A percentile compares a stretch with the other conserved stretches of the same genome.
phyloP scores from a whole-genome alignment of 192 early-diverging fungal species.

The Backusella tarrabulga region DNA sequence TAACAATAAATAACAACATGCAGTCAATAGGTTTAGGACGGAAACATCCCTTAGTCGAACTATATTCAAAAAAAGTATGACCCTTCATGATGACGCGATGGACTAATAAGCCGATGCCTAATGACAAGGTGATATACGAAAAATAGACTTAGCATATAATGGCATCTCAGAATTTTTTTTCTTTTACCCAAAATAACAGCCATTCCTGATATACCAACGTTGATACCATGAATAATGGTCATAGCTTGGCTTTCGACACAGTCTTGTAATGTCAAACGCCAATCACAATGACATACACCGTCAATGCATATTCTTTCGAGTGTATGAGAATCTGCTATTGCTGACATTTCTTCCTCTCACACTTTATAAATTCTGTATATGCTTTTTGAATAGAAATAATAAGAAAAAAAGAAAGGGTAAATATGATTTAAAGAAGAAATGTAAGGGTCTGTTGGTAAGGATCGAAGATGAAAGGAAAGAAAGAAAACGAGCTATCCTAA shows the following conservation, averaged over 20 bases:
- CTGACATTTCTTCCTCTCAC: neutral
- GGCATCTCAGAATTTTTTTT: neutral
- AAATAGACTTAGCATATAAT: neutral
- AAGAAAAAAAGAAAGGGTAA: neutral
- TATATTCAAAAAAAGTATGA: conserved; percentile 23
- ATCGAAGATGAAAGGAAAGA: neutral
- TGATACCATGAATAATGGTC: conserved; percentile 21
- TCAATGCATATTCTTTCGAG: conserved; percentile 13
- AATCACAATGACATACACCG: conserved; percentile 26
- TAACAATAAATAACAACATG: conserved; percentile 26
- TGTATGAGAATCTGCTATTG: neutral
- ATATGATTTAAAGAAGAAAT: neutral
- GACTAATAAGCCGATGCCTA: conserved; percentile 19
- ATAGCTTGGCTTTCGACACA: conserved; percentile 15
- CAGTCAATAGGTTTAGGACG: conserved; percentile 31
- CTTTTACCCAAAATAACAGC: conserved; percentile 25
- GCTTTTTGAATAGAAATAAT: neutral
- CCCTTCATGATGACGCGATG: conserved; percentile 22
- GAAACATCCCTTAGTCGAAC: conserved; percentile 19
- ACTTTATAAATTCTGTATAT: neutral
- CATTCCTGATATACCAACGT: conserved; percentile 19
- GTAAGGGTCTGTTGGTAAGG: neutral
- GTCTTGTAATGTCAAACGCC: conserved; percentile 21
- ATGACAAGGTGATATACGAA: neutral
- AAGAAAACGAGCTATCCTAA: neutral